Base-by-base conservation (phyloP, 108 stramenopile genomes). In the Poteriospumella lacustris region DNA sequence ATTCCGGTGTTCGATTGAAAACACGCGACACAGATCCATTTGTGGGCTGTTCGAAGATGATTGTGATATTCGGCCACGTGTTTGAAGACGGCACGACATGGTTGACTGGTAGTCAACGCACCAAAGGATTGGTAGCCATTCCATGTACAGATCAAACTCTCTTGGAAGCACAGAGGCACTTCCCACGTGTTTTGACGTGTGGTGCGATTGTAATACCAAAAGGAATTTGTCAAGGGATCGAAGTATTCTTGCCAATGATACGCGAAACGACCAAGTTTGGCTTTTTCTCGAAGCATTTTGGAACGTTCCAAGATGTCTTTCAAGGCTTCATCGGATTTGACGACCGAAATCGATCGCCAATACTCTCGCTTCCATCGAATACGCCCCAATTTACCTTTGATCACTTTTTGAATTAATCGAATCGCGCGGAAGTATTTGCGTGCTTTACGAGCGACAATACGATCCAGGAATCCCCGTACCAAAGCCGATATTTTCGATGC, bases 11-110 rank as follows among this genome's bases (percentile, higher is more conserved):
- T 84, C 42, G 43, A 40, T 44, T 77, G 68, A n/a, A 29, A 42
- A 42, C 83, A 84, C 40, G 83, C 81, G 39, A 64, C 59, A 44
- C 83, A 84, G 41, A 68, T 42, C 83, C 83, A 84, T 15, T 76
- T 64, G 73, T 84, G 83, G 29, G 83, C 83, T 39, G 73, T 75
- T 0, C 76, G 47, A 0, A 76, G 58, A 78, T 84, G 83, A 31
- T 76, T 41, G 38, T 80, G 78, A 39, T 72, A 84, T 68, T 82
- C 81, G 24, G 39, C 81, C 76, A 75, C 28, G 0, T 67, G 78
- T 3, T 43, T 73, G 78, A 59, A 58, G 28, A 73, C 70, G 31
- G 24, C 15, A 12, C 70, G 70, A 33, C 70, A 73, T 12, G 44
- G 41, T 56, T 5, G 5, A 19, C 31, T 15, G 3, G 26, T 3